Evolutionary conservation across 2,329 filamentous ascomycete species (phyloP), one percentile per base, ranked within the genome.

Genomic region (Exophiala sp.): DNA sequence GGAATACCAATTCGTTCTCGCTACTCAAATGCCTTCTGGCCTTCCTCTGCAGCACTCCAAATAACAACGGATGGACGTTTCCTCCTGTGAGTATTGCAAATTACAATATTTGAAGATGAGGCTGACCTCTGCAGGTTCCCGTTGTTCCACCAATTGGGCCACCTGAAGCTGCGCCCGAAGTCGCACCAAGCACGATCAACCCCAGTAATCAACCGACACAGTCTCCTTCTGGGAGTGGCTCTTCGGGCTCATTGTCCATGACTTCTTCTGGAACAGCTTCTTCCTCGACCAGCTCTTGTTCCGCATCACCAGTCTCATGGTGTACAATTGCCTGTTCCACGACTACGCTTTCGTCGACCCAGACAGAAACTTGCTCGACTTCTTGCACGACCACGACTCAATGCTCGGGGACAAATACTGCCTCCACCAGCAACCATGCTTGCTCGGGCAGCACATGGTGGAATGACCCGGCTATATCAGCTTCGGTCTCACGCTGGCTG

Each of bases 401-500:
- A 10, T 46, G 43, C 32, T 46, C 43, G 4, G 43, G 32, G 10
- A 38, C 21, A 18, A 27, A 39, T 21, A 39, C n/a, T 19, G 21
- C 21, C 11, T 21, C 43, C 18, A 24, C 19, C 8, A 37, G 27
- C 2, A 38, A 2, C 1, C 16, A n/a, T 9, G 30, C 32, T 5
- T 39, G 43, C 43, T 13, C 43, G 18, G n/a, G 18, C 11, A 39
- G 32, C 32, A 14, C 43, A 5, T 46, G 43, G 43, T 46, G 43
- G 43, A 38, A 46, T 19, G 43, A 46, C 23, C 43, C 43, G 2
- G 43, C 27, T 23, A 37, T 46, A 18, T 46, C 43, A n/a, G 14
- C 43, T 23, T 46, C 43, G 23, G 23, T 46, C 8, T 16, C 43
- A 23, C 14, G n/a, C n/a, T 46, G 43, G 43, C 30, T 46, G 27